A percentile compares a stretch with the other conserved stretches of the same genome.
phyloP scores from a whole-genome alignment of 495 filamentous ascomycete genomes.

The Neurospora sp. region DNA sequence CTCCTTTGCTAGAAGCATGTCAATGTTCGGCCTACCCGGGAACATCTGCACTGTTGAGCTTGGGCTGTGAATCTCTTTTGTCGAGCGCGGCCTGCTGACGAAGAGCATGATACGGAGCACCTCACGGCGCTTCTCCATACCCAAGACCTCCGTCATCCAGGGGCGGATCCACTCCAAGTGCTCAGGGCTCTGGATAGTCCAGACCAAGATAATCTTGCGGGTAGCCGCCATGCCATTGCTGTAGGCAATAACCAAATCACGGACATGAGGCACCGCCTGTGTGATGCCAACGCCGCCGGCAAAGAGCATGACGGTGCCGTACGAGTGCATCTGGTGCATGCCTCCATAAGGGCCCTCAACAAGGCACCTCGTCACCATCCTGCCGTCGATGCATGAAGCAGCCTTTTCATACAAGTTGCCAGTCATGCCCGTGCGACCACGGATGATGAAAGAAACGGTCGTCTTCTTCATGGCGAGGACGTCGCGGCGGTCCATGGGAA shows the following conservation, averaged over 20 bases:
- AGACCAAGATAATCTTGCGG: slow-evolving; percentile 71
- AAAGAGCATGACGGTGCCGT: slow-evolving; percentile 79
- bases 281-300: slow-evolving; percentile 85
- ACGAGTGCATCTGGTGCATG: slow-evolving; percentile 55
- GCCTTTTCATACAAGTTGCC: slow-evolving; percentile 61
- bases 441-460: slow-evolving; percentile 67
- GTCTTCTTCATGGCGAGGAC: slow-evolving; percentile 47
- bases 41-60: slow-evolving; percentile 85
- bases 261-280: slow-evolving; percentile 70
- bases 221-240: slow-evolving; percentile 62
- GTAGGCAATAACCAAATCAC: slow-evolving; percentile 62
- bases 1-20: slow-evolving; percentile 66
- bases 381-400: slow-evolving; percentile 44
- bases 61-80: slow-evolving; percentile 70
- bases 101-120: slow-evolving; percentile 79
- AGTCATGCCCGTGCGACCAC: slow-evolving; percentile 77
- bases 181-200: slow-evolving; percentile 82
- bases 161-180: slow-evolving; percentile 85
- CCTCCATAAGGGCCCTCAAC: slow-evolving; percentile 81
- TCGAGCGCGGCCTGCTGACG: slow-evolving; percentile 71
- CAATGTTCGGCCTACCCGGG: slow-evolving; percentile 52
- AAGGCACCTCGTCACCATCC: slow-evolving; percentile 49
- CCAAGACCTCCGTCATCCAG: slow-evolving; percentile 93
- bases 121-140: slow-evolving; percentile 71
- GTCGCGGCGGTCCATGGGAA: slow-evolving; percentile 48